These are phyloP conservation scores for Aspergillus tubingensis DNA, from an alignment of 2,329 filamentous ascomycete genomes.

Conservation along the genomic window DNA sequence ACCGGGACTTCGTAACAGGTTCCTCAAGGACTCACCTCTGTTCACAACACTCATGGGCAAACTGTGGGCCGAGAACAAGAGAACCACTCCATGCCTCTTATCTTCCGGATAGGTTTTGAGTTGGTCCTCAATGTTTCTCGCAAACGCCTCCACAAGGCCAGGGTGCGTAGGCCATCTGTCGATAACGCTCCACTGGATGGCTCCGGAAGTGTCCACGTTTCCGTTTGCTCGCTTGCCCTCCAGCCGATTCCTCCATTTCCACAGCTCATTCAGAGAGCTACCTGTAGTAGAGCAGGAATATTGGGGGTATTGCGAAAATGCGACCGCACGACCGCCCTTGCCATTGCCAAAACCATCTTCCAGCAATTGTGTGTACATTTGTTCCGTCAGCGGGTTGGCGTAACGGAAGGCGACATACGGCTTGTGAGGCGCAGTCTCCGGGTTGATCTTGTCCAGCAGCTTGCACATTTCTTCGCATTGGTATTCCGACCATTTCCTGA, in stretches of 20 bases:
- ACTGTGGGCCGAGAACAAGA: conserved; percentile 94
- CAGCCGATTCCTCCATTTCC: conserved; percentile 88
- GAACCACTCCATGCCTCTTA: conserved; percentile 73
- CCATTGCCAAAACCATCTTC: conserved; percentile 88
- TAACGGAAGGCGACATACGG: conserved; percentile 98
- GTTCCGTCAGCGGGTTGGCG: conserved; percentile 87
- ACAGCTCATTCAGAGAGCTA: conserved; percentile 92
- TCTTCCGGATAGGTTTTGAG: conserved; percentile 82
- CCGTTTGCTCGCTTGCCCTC: conserved; percentile 70
- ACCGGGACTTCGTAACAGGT: neutral
- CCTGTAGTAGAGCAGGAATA: conserved; percentile 98
- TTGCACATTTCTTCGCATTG: conserved; percentile 97
- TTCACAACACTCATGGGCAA: conserved; percentile 98
- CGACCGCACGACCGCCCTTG: conserved; percentile 87
- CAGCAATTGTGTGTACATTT: conserved; percentile 82
- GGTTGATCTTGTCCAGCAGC: conserved; percentile 84
- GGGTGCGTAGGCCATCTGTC: conserved; percentile 94
- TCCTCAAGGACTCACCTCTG: conserved; percentile 58
- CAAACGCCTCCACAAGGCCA: conserved; percentile 88
- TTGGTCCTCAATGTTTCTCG: conserved; percentile 85
- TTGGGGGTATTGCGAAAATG: conserved; percentile 97
- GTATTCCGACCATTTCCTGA: conserved; percentile 96
- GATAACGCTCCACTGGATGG: conserved; percentile 95
- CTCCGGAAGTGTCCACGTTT: conserved; percentile 59
- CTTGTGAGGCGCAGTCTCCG: conserved; percentile 92